A percentile compares a stretch with the other conserved stretches of the same genome.
phyloP scores from a whole-genome alignment of 768 basidiomycete species.

The Rhizopogon rudus region DNA sequence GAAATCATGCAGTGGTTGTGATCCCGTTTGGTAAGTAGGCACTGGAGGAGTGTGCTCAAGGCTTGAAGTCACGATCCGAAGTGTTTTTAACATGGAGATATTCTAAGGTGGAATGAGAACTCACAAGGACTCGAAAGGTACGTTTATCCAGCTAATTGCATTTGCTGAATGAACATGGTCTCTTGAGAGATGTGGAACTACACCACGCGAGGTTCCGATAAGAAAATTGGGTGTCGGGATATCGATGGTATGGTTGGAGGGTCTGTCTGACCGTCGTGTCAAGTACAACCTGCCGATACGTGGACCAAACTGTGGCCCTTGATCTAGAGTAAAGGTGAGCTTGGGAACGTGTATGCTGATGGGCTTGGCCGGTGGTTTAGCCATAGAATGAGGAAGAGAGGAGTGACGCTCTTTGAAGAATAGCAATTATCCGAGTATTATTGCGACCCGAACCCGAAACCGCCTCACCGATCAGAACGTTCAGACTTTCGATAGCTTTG shows the following conservation, averaged over 20 bases:
- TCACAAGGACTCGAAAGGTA: slow-evolving; percentile 83
- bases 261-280: slow-evolving; percentile 5
- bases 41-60: slow-evolving; percentile 64
- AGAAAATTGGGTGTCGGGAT: slow-evolving; percentile 61
- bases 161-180: slow-evolving; percentile 47
- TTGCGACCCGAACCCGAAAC: not conserved
- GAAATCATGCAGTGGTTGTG: slow-evolving; percentile 57
- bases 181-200: slow-evolving; percentile 67
- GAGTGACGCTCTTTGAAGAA: not conserved
- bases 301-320: slow-evolving; percentile 16
- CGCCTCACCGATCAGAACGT: not conserved
- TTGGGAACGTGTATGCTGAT: slow-evolving; percentile 4
- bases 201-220: slow-evolving; percentile 64
- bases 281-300: slow-evolving; percentile 19
- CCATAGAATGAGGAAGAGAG: not conserved
- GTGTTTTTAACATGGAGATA: not conserved
- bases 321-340: slow-evolving; percentile 14
- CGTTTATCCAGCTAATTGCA: slow-evolving; percentile 57
- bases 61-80: slow-evolving; percentile 27
- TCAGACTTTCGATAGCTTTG: no score
- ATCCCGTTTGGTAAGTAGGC: slow-evolving; percentile 51
- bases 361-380: not conserved
- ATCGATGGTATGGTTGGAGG: slow-evolving; percentile 18
- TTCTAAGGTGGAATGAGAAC: slow-evolving; percentile 20
- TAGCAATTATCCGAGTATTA: not conserved